These are phyloP conservation scores for Keqinozyma sinolaborantium DNA, from an alignment of 1,139 yeast genomes.

Conservation along the genomic window DNA sequence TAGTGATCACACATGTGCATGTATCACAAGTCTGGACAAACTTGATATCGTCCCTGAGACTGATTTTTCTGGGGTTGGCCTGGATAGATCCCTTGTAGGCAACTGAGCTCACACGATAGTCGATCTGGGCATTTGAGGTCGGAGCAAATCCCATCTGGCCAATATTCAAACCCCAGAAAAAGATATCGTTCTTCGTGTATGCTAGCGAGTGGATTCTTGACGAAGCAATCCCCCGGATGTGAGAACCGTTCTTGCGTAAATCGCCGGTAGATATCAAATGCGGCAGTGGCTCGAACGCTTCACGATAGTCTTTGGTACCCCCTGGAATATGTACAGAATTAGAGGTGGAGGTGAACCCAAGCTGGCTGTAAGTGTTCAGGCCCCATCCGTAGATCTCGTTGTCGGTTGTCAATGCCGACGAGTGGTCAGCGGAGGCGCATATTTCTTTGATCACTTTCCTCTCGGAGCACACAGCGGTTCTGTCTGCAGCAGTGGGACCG, in stretches of 20 bases:
- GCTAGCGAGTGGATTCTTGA: slow-evolving; percentile 74
- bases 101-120: slow-evolving; percentile 25
- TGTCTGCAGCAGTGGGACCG: slow-evolving; percentile 5
- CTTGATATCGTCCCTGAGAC: slow-evolving; percentile 49
- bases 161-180: slow-evolving; percentile 76
- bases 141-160: slow-evolving; percentile 85
- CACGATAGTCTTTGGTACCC: slow-evolving; percentile 25
- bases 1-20: slow-evolving; percentile 65
- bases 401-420: slow-evolving; percentile 47
- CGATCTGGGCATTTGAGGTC: slow-evolving; percentile 9
- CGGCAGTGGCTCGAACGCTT: slow-evolving; percentile 46
- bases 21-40: slow-evolving; percentile 66
- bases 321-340: no score
- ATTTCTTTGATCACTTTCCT: slow-evolving; percentile 33
- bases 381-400: slow-evolving; percentile 79
- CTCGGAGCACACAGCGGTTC: slow-evolving; percentile 1
- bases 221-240: slow-evolving; percentile 55
- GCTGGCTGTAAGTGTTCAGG: slow-evolving; percentile 58
- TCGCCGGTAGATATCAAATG: slow-evolving; percentile 45
- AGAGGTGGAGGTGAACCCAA: slow-evolving; percentile 48
- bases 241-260: slow-evolving; percentile 24
- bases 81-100: slow-evolving; percentile 32
- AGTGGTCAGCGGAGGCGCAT: slow-evolving; percentile 64
- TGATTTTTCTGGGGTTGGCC: slow-evolving; percentile 40
- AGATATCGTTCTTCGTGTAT: slow-evolving; percentile 49